Evolutionary conservation across 1,284 basidiomycete genomes (phyloP).

Genomic region (Pseudozyma sp.): DNA sequence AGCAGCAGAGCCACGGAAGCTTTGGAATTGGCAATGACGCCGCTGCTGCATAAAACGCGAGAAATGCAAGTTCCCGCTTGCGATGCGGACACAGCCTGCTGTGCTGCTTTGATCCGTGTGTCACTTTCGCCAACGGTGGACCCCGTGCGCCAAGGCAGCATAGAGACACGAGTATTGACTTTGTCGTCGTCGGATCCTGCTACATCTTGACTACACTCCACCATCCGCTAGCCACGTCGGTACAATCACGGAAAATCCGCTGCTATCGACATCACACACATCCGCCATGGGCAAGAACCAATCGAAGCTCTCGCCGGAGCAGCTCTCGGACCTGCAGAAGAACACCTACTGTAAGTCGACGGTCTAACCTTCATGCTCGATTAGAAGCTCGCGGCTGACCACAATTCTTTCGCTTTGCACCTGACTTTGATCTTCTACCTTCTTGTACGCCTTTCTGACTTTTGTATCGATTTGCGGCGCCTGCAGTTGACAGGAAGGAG

Average conservation of each 20-base stretch:
- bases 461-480: neutral
- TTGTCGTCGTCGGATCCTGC: neutral
- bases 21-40: neutral
- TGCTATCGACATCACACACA: neutral
- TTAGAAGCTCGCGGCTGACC: neutral
- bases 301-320: constrained; percentile 93
- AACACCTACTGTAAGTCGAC: constrained; percentile 89
- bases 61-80: neutral
- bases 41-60: constrained; percentile 5
- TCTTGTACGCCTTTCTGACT: neutral
- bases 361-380: neutral
- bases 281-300: constrained; percentile 87
- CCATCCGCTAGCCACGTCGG: constrained; percentile 4
- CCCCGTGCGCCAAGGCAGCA: constrained; percentile 17
- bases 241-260: neutral
- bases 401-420: neutral
- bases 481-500: constrained; percentile 96
- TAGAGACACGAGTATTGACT: neutral
- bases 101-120: neutral
- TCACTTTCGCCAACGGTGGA: constrained; percentile 5
- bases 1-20: no score
- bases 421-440: neutral
- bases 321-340: constrained; percentile 95
- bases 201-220: constrained; percentile 4
- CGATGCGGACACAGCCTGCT: constrained; percentile 7